Evolutionary conservation across 2,329 filamentous ascomycete species (phyloP), one percentile per base, ranked within the genome.

Genomic region (Aureobasidium leucospermi): DNA sequence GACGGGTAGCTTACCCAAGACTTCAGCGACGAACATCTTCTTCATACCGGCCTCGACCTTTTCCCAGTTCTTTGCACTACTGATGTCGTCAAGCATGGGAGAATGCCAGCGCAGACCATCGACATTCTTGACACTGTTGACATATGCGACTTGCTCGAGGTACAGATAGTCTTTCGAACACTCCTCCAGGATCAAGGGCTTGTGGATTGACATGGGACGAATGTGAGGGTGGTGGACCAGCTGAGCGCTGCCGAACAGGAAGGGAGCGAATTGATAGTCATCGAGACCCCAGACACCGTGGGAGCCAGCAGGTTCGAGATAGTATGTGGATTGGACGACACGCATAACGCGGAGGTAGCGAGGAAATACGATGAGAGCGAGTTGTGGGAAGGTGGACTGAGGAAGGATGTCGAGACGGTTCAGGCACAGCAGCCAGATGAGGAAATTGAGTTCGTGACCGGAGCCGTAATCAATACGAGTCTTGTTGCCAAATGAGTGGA

Each of bases 71-170:
- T 90, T 92, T 15, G 93, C 88, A 1, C 90, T 86, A 3, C 89
- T 94, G 64, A 99, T 99, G 71, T 99, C 94, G 70, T 99, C 94
- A 16, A 99, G 83, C 95, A 99, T 97, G 3, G 95, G 94, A 64
- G 87, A 92, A 69, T 99, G 95, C 94, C 94, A 99, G 46, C 94
- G 83, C 62, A 99, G 77, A 1, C 92, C 93, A 69, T 95, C 90
- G 60, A 96, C 92, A 1, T 90, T 96, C 79, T 99, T 99, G 61
- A 96, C 95, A 66, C 86, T 89, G 75, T 97, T 96, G 60, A 99
- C 93, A 74, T 96, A 99, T 55, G 83, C 82, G 29, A 99, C 90
- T 74, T 97, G 94, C 56, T 92, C 88, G 0, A 99, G 83, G 68
- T 99, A 99, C 60, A 99, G 77, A 68, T 87, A 99, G 59, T 96